Evolutionary conservation across 2,329 filamentous ascomycete genomes (phyloP).

Genomic region (Thelonectria blattea): DNA sequence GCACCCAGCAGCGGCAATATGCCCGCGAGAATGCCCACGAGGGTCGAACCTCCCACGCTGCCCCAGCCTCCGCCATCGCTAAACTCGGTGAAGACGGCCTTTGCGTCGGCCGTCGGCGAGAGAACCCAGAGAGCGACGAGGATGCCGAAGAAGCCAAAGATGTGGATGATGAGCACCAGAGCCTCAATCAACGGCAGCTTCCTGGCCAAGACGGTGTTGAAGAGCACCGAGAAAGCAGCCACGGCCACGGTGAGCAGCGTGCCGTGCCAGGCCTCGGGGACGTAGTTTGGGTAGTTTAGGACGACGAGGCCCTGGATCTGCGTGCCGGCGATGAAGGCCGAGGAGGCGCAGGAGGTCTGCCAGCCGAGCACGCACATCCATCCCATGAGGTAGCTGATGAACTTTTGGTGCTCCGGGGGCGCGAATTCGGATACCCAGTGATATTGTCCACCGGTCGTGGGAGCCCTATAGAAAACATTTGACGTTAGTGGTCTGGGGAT

Average conservation of each 20-base stretch:
- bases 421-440: conserved; percentile 64
- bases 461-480: conserved; percentile 43
- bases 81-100: conserved; percentile 28
- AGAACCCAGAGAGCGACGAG: conserved; percentile 33
- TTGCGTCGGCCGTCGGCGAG: conserved; percentile 25
- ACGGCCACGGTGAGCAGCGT: conserved; percentile 26
- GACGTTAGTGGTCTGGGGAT: neutral
- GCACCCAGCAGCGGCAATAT: conserved; percentile 28
- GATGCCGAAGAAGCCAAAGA: conserved; percentile 33
- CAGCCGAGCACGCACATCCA: conserved; percentile 55
- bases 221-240: conserved; percentile 24
- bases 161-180: conserved; percentile 26
- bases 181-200: conserved; percentile 29
- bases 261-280: conserved; percentile 28
- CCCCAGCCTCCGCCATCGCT: conserved; percentile 31
- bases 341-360: conserved; percentile 49
- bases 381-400: conserved; percentile 58
- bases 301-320: conserved; percentile 52
- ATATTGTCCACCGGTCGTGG: conserved; percentile 63
- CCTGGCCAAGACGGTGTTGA: conserved; percentile 28
- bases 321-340: conserved; percentile 50
- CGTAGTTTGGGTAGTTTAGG: conserved; percentile 37
- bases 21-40: conserved; percentile 32
- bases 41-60: conserved; percentile 25
- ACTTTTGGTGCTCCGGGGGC: conserved; percentile 54